Percentiles rank a stretch among this genome's conserved stretches.
Conservation (phyloP, 2,329 filamentous ascomycete species). For the Sporothrix sp. region DNA sequence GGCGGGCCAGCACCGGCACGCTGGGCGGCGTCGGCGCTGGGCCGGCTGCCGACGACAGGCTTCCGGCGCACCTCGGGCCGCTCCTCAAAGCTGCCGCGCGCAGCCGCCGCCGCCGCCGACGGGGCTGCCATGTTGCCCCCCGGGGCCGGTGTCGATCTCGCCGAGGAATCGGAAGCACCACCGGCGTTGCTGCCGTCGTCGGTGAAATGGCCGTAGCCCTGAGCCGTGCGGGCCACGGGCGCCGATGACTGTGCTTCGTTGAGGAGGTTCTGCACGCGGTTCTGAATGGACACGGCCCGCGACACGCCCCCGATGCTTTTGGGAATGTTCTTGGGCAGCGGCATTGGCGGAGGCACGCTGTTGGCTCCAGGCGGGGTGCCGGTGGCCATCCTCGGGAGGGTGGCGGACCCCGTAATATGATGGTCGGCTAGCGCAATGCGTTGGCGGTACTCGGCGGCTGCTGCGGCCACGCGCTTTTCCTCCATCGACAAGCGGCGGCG, state of each 20-base stretch:
- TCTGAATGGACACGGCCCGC: constrained; percentile 78
- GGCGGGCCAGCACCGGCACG: neutral
- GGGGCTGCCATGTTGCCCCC: constrained; percentile 17
- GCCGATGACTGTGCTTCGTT: constrained; percentile 59
- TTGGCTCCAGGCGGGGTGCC: neutral
- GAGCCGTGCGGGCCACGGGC: constrained; percentile 58
- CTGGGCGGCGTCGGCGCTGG: neutral
- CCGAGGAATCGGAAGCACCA: neutral
- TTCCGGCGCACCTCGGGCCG: constrained; percentile 13
- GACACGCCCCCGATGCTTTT: constrained; percentile 50
- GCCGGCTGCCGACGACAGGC: constrained; percentile 7
- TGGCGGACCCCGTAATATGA: constrained; percentile 32
- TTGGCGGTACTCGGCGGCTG: constrained; percentile 77
- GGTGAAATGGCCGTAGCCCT: constrained; percentile 81
- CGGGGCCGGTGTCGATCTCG: constrained; percentile 10
- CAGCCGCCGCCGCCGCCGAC: constrained; percentile 20
- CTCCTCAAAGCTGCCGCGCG: constrained; percentile 16
- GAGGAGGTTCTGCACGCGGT: constrained; percentile 76
- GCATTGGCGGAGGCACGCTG: constrained; percentile 25
- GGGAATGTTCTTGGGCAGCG: constrained; percentile 31
- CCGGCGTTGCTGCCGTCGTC: constrained; percentile 28
- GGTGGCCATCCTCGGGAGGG: neutral
- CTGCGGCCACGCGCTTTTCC: constrained; percentile 79
- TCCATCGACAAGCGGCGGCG: constrained; percentile 72
- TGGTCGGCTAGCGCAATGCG: constrained; percentile 58